These are phyloP conservation scores for Cyclotella choctawhatcheeana DNA, from an alignment of 108 stramenopile genomes.

Conservation along the genomic window DNA sequence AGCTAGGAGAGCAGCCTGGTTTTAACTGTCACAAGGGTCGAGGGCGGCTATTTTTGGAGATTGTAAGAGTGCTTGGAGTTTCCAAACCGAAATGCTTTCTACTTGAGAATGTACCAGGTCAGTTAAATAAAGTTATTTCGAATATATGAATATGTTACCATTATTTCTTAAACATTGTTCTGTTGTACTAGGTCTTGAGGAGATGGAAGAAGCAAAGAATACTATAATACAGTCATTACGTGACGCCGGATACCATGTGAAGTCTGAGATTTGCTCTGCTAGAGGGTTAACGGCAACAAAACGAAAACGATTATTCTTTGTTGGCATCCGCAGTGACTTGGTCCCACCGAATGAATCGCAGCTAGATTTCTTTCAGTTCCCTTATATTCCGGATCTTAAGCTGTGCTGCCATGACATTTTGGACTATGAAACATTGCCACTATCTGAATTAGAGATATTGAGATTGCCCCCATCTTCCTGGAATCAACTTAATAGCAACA, in stretches of 20 bases:
- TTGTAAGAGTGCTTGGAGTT: constrained; percentile 69
- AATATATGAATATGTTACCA: no score
- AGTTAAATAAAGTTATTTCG: no score
- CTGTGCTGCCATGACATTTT: constrained; percentile 64
- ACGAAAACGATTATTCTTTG: constrained; percentile 77
- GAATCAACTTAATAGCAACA: constrained; percentile 52
- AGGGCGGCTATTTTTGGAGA: constrained; percentile 73
- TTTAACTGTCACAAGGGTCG: constrained; percentile 63
- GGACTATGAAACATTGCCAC: constrained; percentile 61
- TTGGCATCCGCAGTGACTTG: constrained; percentile 62
- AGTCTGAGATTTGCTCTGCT: constrained; percentile 64
- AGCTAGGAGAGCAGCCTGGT: constrained; percentile 72
- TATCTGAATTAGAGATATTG: constrained; percentile 55
- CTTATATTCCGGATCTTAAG: constrained; percentile 77
- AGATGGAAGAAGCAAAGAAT: constrained; percentile 57
- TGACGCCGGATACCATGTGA: constrained; percentile 73
- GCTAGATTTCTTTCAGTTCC: constrained; percentile 54
- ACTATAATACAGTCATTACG: constrained; percentile 58
- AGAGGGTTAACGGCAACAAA: constrained; percentile 69
- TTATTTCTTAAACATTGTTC: no score
- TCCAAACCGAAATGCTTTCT: constrained; percentile 71
- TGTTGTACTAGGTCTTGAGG: constrained; percentile 64
- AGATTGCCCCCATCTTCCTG: constrained; percentile 53
- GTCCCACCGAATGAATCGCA: neutral
- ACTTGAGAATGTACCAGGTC: constrained; percentile 88